phyloP scores from a whole-genome alignment of 805 yeast genomes.

The Candida piceae region DNA sequence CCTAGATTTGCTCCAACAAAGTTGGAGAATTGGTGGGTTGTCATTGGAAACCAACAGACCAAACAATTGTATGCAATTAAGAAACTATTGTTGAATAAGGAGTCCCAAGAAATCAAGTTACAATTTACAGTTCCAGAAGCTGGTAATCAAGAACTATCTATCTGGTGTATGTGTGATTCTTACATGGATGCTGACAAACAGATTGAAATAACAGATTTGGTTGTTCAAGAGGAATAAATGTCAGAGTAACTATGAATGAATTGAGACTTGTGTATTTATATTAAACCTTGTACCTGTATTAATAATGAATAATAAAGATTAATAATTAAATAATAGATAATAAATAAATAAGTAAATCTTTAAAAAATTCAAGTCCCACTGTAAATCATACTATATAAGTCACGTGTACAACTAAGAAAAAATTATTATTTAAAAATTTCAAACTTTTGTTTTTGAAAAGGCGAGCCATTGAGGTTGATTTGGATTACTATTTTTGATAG shows the following conservation, averaged over 20 bases:
- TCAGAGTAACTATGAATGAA: background rate
- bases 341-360: no score
- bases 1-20: conserved; percentile 57
- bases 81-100: conserved; percentile 50
- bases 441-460: no score
- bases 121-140: conserved; percentile 52
- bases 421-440: no score
- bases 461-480: no score
- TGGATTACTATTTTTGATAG: no score
- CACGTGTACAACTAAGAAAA: no score
- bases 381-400: no score
- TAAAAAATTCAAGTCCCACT: no score
- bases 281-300: no score
- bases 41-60: conserved; percentile 61
- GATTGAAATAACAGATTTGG: conserved; percentile 44
- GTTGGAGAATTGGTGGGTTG: conserved; percentile 81
- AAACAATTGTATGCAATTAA: conserved; percentile 70
- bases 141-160: conserved; percentile 57
- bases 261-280: no score
- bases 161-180: conserved; percentile 90
- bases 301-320: no score
- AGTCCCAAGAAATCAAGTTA: conserved; percentile 47
- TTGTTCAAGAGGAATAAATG: conserved; percentile 21
- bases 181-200: conserved; percentile 93
- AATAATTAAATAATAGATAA: no score